These are phyloP conservation scores for Populus davidiana DNA, from an alignment of 345 rosid genomes.

Conservation along the genomic window DNA sequence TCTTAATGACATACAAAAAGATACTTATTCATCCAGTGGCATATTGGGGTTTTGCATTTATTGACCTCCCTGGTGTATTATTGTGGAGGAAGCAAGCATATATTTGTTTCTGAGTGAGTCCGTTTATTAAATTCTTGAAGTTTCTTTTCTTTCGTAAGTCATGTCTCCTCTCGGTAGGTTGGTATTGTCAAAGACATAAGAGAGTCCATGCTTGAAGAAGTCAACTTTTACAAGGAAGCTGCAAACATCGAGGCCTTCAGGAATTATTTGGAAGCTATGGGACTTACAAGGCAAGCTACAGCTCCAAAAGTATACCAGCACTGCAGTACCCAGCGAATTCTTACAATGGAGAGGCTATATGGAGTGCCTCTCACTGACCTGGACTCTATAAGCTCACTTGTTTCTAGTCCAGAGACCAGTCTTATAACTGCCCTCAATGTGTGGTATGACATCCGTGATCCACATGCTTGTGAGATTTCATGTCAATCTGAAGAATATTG, in stretches of 20 bases:
- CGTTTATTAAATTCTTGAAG: not conserved
- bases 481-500: not conserved
- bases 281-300: conserved; percentile 84
- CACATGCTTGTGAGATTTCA: conserved; percentile 10
- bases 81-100: too few relatives aligned
- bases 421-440: conserved; percentile 93
- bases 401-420: conserved; percentile 82
- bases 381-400: conserved; percentile 83
- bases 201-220: conserved; percentile 98
- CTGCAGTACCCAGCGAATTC: conserved; percentile 75
- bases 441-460: conserved; percentile 49
- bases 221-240: conserved; percentile 89
- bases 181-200: conserved; percentile 85
- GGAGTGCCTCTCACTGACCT: conserved; percentile 99
- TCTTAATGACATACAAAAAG: not conserved
- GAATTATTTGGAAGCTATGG: conserved; percentile 81
- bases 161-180: conserved; percentile 47
- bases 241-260: conserved; percentile 70
- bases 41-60: not conserved
- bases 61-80: not conserved
- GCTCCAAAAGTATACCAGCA: conserved; percentile 84
- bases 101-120: not conserved
- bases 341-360: conserved; percentile 96
- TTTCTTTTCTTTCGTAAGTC: conserved; percentile 20
- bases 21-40: not conserved